Conservation (phyloP, 306 rosid species). For the Sicyos edulis region DNA sequence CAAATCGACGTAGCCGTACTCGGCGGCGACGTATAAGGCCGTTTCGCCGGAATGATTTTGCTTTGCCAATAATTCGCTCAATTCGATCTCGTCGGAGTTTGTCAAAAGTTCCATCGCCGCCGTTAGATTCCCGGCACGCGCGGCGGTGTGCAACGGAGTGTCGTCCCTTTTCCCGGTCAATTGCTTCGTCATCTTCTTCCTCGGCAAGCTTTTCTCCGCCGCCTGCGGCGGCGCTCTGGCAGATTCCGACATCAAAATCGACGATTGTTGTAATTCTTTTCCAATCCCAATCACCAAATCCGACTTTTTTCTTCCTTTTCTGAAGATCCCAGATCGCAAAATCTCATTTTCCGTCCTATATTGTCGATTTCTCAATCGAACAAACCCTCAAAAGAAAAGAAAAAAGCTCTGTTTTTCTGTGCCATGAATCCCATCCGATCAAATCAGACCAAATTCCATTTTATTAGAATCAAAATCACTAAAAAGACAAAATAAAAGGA, state of each 20-base stretch:
- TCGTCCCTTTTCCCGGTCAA: constrained; percentile 91
- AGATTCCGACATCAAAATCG: constrained; percentile 39
- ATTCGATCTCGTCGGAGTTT: constrained; percentile 35
- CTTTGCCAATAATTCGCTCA: constrained; percentile 47
- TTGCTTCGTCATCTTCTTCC: constrained; percentile 83
- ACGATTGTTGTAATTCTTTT: background rate
- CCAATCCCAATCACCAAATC: constrained; percentile 19
- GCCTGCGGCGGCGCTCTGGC: constrained; percentile 26
- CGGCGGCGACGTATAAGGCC: constrained; percentile 80
- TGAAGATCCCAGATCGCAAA: constrained; percentile 44
- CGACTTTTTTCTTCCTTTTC: constrained; percentile 29
- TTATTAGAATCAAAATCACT: background rate
- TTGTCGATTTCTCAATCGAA: background rate
- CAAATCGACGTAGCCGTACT: constrained; percentile 64
- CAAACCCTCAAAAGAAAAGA: background rate
- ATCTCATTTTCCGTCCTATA: constrained; percentile 32
- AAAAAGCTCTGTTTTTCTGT: background rate
- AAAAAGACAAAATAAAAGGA: background rate
- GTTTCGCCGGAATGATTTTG: constrained; percentile 90
- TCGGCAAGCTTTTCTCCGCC: constrained; percentile 34
- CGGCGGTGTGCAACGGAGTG: constrained; percentile 64
- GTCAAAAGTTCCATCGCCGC: constrained; percentile 37
- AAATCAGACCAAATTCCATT: background rate
- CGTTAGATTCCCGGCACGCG: constrained; percentile 59
- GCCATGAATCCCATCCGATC: background rate